Evolutionary conservation across 2,329 filamentous ascomycete genomes (phyloP), one percentile per base, ranked within the genome.

Genomic region (Neoarthrinium moseri): DNA sequence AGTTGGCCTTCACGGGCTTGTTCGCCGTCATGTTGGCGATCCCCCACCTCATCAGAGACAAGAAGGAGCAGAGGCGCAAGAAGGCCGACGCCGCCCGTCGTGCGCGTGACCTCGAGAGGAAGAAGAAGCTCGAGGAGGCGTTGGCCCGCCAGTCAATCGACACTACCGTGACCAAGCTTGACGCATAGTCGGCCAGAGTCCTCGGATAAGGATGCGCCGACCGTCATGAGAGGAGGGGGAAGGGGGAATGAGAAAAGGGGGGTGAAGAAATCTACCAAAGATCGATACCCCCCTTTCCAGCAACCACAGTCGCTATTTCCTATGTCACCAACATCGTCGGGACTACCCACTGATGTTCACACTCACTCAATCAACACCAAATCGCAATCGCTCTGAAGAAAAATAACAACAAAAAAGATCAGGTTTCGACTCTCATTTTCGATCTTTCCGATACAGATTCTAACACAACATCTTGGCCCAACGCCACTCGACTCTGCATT

Each of bases 31-130:
- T 67, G 21, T 51, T 51, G 44, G 59, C 60, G 11, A 50, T 61
- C 10, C 65, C 64, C 5, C 69, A 70, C 48, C 51, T 73, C 21
- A 13, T 67, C 22, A 47, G 60, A 24, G 68, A 72, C 55, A 68
- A 63, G 54, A 52, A 53, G n/a, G 63, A 71, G 50, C 43, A 56
- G 40, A 44, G 58, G 39, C 54, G 63, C 43, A 48, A 51, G 38
- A 57, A 56, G 51, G 50, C 50, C 4, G 66, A 68, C 26, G 56
- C 56, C 43, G 59, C 53, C 51, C 59, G 61, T 44, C 56, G 57
- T 26, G 40, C 55, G 49, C 60, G 59, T 34, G 59, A 60, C 8
- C 51, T 61, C 41, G 62, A 65, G 53, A 60, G 63, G 61, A 63
- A 60, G 56, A 62, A 57, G 52, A 62, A 56, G 54, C 56, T 70